Conservation (phyloP, 345 rosid genomes). For the Boechera divaricarpa region DNA sequence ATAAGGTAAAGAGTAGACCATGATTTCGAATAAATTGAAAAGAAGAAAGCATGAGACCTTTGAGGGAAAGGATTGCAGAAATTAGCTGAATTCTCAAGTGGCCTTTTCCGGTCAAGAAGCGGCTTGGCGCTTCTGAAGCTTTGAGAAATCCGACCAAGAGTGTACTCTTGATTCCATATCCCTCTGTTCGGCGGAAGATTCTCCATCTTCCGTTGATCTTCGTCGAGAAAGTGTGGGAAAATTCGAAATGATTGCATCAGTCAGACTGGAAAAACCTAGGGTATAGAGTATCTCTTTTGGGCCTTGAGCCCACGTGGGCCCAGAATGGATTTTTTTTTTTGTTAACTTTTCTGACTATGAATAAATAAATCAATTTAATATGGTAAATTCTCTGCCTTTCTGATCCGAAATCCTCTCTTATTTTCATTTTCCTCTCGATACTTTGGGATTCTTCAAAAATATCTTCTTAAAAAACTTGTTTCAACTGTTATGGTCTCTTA, state of each 20-base stretch:
- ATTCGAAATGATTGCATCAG: slow-evolving; percentile 19
- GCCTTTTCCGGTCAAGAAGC: slow-evolving; percentile 68
- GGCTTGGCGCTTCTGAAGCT: slow-evolving; percentile 73
- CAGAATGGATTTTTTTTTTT: not conserved
- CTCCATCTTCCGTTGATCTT: slow-evolving; percentile 36
- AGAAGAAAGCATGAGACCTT: slow-evolving; percentile 42
- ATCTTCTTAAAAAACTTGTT: too few species aligned
- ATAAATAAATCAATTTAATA: too few species aligned
- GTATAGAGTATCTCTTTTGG: not conserved
- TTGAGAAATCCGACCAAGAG: slow-evolving; percentile 57
- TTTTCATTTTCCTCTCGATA: too few species aligned
- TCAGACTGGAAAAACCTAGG: slow-evolving; percentile 5
- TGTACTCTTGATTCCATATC: slow-evolving; percentile 34
- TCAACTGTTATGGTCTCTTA: too few species aligned
- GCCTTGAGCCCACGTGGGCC: slow-evolving; percentile 3
- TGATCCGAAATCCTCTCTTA: too few species aligned
- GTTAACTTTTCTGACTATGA: too few species aligned
- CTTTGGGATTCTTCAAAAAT: too few species aligned
- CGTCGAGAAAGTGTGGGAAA: slow-evolving; percentile 44
- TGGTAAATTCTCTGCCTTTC: too few species aligned
- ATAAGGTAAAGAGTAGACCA: not conserved
- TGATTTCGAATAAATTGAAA: not conserved
- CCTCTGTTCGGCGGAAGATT: slow-evolving; percentile 49
- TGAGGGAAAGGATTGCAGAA: slow-evolving; percentile 35
- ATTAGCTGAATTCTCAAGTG: slow-evolving; percentile 38